Evolutionary conservation across 441 rosid species (phyloP).

Genomic region (Manihot esculenta): DNA sequence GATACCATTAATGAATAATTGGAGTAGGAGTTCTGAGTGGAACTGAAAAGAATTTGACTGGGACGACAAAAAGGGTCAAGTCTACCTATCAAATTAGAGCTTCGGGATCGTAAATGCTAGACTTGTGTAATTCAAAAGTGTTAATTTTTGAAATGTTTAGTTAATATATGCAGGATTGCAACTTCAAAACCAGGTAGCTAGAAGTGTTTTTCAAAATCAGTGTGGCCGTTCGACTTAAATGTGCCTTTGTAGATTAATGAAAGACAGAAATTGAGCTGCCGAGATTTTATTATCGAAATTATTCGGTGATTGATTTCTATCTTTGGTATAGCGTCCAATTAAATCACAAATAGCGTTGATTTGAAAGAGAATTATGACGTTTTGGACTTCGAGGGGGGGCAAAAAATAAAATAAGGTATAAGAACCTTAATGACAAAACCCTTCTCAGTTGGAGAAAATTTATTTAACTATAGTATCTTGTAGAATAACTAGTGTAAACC

Average conservation of each 20-base stretch:
- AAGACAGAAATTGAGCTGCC: neutral
- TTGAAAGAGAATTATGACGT: neutral
- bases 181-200: neutral
- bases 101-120: no score
- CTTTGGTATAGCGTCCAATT: neutral
- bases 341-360: neutral
- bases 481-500: neutral
- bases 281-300: neutral
- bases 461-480: neutral
- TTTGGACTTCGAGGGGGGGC: neutral
- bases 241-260: neutral
- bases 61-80: no score
- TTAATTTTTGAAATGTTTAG: neutral
- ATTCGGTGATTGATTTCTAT: neutral
- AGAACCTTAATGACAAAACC: neutral
- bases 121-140: no score
- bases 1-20: no score
- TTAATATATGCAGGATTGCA: neutral
- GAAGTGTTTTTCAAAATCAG: neutral
- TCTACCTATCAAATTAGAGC: no score
- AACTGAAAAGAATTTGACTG: no score
- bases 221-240: neutral
- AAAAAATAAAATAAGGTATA: neutral
- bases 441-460: neutral
- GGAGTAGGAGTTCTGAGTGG: no score